phyloP scores from a whole-genome alignment of 805 yeast genomes.

The Hanseniaspora occidentalis region DNA sequence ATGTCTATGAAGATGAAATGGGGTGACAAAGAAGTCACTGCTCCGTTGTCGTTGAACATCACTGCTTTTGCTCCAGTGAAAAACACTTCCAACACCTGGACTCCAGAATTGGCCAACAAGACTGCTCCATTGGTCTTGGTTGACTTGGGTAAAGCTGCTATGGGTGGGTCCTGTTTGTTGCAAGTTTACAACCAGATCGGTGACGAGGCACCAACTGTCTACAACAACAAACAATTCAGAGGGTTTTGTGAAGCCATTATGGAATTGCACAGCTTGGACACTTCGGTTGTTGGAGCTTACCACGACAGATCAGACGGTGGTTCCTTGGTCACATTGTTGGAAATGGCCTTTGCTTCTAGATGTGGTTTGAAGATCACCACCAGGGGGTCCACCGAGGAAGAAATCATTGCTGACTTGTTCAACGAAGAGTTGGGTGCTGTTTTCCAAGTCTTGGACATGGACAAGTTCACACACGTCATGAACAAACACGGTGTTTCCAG shows the following conservation, averaged over 20 bases:
- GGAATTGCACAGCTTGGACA: constrained; percentile 47
- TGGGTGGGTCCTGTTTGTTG: constrained; percentile 92
- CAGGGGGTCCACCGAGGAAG: constrained; percentile 25
- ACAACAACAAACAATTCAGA: constrained; percentile 49
- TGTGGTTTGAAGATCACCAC: constrained; percentile 58
- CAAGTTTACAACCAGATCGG: constrained; percentile 91
- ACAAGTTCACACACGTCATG: constrained; percentile 43
- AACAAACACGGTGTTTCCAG: constrained; percentile 44
- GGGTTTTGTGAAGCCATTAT: constrained; percentile 57
- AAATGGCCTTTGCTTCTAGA: constrained; percentile 96
- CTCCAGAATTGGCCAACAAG: constrained; percentile 57
- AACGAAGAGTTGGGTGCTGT: constrained; percentile 94
- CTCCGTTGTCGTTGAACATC: constrained; percentile 85
- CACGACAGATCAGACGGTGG: constrained; percentile 98
- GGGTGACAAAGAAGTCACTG: constrained; percentile 83
- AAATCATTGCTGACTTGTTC: constrained; percentile 50
- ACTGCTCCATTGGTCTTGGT: constrained; percentile 58
- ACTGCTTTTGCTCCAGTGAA: constrained; percentile 87
- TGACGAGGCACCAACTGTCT: constrained; percentile 69
- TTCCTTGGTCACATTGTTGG: constrained; percentile 66
- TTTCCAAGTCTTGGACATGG: constrained; percentile 66
- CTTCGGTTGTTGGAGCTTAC: constrained; percentile 63
- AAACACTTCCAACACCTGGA: constrained; percentile 86
- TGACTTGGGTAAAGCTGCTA: constrained; percentile 48
- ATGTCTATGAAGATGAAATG: constrained; percentile 99